phyloP scores from a whole-genome alignment of 495 filamentous ascomycete species.

The Hypoxylon crocopeplum region DNA sequence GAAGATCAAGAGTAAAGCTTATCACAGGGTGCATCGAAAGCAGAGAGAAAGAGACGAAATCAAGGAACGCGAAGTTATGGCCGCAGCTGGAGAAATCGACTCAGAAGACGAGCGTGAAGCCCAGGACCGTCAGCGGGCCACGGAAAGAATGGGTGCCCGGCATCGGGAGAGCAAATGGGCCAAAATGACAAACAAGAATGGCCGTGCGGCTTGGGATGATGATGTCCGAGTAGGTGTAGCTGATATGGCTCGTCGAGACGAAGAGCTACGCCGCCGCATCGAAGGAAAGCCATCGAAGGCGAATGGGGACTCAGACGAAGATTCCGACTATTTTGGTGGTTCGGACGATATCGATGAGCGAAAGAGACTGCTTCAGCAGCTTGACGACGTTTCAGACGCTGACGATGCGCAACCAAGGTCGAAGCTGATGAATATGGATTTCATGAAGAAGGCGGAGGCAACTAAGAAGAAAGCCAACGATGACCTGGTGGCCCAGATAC shows the following conservation, averaged over 20 bases:
- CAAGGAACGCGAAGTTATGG: slow-evolving; percentile 71
- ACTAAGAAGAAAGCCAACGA: slow-evolving; percentile 79
- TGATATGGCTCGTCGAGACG: slow-evolving; percentile 84
- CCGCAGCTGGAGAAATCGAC: slow-evolving; percentile 67
- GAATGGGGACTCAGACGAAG: slow-evolving; percentile 62
- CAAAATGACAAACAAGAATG: slow-evolving; percentile 81
- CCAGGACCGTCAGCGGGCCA: slow-evolving; percentile 79
- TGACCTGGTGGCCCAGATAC: slow-evolving; percentile 74
- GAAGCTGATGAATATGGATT: slow-evolving; percentile 54
- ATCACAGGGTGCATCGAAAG: slow-evolving; percentile 88
- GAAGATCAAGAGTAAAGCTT: slow-evolving; percentile 97
- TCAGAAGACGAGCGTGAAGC: slow-evolving; percentile 80
- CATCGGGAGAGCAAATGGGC: slow-evolving; percentile 96
- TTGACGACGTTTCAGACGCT: slow-evolving; percentile 56
- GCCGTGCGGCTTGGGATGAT: slow-evolving; percentile 82
- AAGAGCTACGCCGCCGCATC: slow-evolving; percentile 83
- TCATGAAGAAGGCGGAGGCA: slow-evolving; percentile 90
- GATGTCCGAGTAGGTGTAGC: slow-evolving; percentile 76
- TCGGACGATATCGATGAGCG: slow-evolving; percentile 60
- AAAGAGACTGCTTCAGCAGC: slow-evolving; percentile 63
- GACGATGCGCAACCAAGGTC: slow-evolving; percentile 50
- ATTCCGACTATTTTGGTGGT: slow-evolving; percentile 57
- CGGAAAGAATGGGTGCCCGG: slow-evolving; percentile 86
- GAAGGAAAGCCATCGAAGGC: slow-evolving; percentile 70
- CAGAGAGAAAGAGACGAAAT: slow-evolving; percentile 76